phyloP scores from a whole-genome alignment of 1,139 yeast species.

The Sugiyamaella castrensis region DNA sequence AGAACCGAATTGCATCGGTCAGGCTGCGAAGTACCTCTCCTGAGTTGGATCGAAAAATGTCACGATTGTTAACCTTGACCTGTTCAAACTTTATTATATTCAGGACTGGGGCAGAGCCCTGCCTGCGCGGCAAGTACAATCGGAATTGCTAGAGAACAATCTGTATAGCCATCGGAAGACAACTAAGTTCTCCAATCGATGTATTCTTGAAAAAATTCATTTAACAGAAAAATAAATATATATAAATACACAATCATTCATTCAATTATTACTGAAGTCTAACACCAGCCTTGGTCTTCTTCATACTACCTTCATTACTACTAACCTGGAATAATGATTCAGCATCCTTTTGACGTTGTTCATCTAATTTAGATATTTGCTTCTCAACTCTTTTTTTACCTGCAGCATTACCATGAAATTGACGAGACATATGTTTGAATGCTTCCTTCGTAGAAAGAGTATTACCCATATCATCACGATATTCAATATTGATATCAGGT shows the following conservation, averaged over 20 bases:
- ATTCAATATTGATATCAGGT: conserved; percentile 62
- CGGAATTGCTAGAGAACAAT: too few relatives aligned
- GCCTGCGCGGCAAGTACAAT: too few relatives aligned
- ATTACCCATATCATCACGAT: conserved; percentile 71
- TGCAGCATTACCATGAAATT: conserved; percentile 72
- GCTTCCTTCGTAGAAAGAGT: conserved; percentile 71
- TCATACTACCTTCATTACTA: neutral
- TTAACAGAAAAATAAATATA: too few relatives aligned
- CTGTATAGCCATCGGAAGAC: too few relatives aligned
- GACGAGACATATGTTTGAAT: conserved; percentile 77
- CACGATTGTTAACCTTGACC: too few relatives aligned
- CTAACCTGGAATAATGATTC: conserved; percentile 25
- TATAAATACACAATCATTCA: neutral
- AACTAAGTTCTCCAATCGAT: too few relatives aligned
- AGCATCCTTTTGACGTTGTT: conserved; percentile 33
- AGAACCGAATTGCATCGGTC: too few relatives aligned
- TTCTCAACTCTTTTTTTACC: conserved; percentile 45
- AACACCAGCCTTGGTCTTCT: conserved; percentile 2
- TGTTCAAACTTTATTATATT: too few relatives aligned
- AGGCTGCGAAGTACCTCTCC: too few relatives aligned
- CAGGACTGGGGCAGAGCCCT: too few relatives aligned
- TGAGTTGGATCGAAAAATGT: too few relatives aligned
- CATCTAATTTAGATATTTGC: conserved; percentile 38
- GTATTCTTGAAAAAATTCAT: too few relatives aligned
- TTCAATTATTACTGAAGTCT: conserved; percentile 2